A percentile compares a stretch with the other conserved stretches of the same genome.
Conservation (phyloP, 1,284 basidiomycete genomes). For the Thelephora terrestris region DNA sequence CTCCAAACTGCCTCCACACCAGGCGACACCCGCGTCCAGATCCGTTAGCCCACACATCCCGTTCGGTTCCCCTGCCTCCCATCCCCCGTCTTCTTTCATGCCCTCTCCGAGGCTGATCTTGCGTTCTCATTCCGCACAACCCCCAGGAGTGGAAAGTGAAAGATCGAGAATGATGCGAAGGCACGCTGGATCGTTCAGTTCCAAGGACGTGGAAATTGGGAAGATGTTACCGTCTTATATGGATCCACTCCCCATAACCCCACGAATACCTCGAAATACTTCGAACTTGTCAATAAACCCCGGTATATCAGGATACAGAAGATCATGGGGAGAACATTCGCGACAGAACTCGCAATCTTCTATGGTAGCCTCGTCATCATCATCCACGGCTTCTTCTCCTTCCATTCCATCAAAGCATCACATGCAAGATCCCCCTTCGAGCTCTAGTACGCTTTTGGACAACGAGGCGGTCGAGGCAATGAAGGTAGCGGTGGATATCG, state of each 20-base stretch:
- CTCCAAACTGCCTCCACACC: constrained; percentile 17
- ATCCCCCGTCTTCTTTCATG: constrained; percentile 12
- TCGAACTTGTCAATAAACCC: not conserved
- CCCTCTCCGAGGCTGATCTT: constrained; percentile 13
- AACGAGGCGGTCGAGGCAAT: constrained; percentile 62
- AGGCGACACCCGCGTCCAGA: not conserved
- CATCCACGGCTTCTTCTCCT: constrained; percentile 26
- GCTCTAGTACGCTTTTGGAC: constrained; percentile 50
- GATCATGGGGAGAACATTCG: constrained; percentile 31
- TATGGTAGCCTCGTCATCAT: constrained; percentile 29
- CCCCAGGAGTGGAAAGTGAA: constrained; percentile 14
- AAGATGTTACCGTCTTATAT: constrained; percentile 66
- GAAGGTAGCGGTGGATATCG: constrained; percentile 54
- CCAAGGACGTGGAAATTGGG: constrained; percentile 83
- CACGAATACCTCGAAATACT: not conserved
- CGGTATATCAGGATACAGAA: not conserved
- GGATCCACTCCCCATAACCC: constrained; percentile 14
- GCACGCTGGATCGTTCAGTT: constrained; percentile 89
- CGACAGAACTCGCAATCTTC: constrained; percentile 51
- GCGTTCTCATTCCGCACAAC: constrained; percentile 14
- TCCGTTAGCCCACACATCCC: not conserved
- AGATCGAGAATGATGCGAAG: constrained; percentile 49
- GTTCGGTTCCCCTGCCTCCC: constrained; percentile 19
- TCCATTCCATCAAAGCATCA: constrained; percentile 16
- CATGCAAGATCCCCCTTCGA: constrained; percentile 34